phyloP scores from a whole-genome alignment of 2,329 filamentous ascomycete genomes.

The Colletotrichum navitas region DNA sequence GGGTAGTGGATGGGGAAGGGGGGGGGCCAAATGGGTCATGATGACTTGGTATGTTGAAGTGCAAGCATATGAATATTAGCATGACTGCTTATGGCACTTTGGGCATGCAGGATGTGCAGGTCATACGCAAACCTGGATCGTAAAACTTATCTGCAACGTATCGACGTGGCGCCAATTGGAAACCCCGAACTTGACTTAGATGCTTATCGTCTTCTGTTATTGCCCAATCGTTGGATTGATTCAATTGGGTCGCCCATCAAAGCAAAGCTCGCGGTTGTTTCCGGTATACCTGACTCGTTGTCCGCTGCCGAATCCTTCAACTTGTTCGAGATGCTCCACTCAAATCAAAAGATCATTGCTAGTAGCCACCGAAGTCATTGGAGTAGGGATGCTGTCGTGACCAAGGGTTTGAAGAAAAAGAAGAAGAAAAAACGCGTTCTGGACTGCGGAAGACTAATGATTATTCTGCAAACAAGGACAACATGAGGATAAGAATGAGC shows the following conservation, averaged over 20 bases:
- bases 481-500: background rate
- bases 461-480: background rate
- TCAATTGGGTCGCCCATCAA: background rate
- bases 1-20: background rate
- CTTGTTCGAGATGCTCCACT: background rate
- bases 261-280: background rate
- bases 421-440: background rate
- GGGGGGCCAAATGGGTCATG: background rate
- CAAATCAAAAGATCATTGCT: background rate
- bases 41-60: background rate
- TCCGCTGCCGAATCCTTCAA: background rate
- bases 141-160: background rate
- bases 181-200: too few species aligned
- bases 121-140: background rate
- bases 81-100: background rate
- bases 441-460: background rate
- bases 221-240: accelerated
- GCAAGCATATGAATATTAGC: background rate
- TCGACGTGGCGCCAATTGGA: background rate
- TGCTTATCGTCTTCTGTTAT: background rate
- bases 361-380: background rate
- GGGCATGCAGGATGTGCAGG: background rate
- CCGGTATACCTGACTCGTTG: background rate
- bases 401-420: too few species aligned
- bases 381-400: too few species aligned